Evolutionary conservation across 2,329 filamentous ascomycete genomes (phyloP), one percentile per base, ranked within the genome.

Genomic region (Aspergillus aculeatus): DNA sequence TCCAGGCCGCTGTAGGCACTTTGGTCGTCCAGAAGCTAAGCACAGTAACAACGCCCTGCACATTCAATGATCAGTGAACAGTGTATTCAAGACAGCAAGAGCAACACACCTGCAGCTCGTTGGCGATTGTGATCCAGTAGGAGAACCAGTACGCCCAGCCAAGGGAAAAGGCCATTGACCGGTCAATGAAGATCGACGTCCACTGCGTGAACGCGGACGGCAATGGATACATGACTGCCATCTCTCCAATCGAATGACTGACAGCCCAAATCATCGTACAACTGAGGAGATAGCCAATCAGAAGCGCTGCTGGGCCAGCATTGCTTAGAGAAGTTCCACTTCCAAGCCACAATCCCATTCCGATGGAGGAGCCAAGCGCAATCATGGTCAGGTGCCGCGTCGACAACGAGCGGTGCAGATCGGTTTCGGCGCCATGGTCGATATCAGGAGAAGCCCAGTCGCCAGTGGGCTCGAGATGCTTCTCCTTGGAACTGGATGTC

Each of bases 81-180:
- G 9, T 23, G 3, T 29, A n/a, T n/a, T 12, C 48, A 29, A 35
- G 5, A 16, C 32, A 47, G 35, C 10, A 5, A 26, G 19, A 6
- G 2, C 1, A 16, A 35, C 52, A 50, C 48, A 62, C 78, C 54
- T 75, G 70, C 0, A 78, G 69, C 55, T 80, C 77, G 60, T 77
- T 80, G 56, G 79, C 79, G 58, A 82, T 76, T 23, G 75, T 79
- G 63, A 81, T 80, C 54, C 71, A 74, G 59, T 74, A 79, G 3
- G 69, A 74, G 60, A 81, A 79, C 71, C 78, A 81, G 61, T 82
- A 82, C 1, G 77, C 76, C 78, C 80, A 82, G 3, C 79, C 80
- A 3, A 81, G 69, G 7, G 79, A 75, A 63, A 82, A 80, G 0
- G 74, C 78, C 10, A 76, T 75, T 0, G 79, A 70, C 1, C 71